Evolutionary conservation across 305 asterid species (phyloP), one percentile per base, ranked within the genome.

Genomic region (Striga hermonthica): DNA sequence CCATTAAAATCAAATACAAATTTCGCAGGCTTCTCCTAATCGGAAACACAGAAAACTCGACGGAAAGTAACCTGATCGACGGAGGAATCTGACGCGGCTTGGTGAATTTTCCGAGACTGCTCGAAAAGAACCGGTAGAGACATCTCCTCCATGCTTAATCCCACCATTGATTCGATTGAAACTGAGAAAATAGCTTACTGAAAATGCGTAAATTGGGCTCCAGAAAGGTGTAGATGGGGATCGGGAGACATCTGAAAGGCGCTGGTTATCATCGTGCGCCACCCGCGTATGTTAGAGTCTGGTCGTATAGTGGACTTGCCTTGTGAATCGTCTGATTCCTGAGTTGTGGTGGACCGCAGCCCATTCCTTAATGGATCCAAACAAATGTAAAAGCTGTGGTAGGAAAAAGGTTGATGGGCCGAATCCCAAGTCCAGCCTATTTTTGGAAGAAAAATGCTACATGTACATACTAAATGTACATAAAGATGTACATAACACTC

Each of bases 121-220:
- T 86, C 95, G 78, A 86, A 90, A 9, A 88, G 80, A 71, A 75
- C 71, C 4, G 96, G 90, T 81, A 93, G 77, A 16, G 98, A 80
- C 80, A 80, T 62, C 72, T 79, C 94, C 75, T 90, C 95, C 89
- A 82, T 84, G 40, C 70, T 83, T 57, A 81, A 44, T 68, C 78
- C 90, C 72, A 83, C 86, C 86, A 84, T 75, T 0, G 66, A 54
- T 61, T 62, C 40, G 41, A 44, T 57, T 45, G 15, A 6, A 35
- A 43, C 37, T 40, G 57, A 49, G 31, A 36, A 37, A 13, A 31
- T 15, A 22, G 31, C 31, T 22, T 6, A 4, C 0, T 36, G 41
- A 8, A 1, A 49, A 39, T 3, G 15, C 13, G 14, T 4, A 47
- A 60, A 62, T 15, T 62, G 59, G 8, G 8, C 13, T 58, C 64